These are phyloP conservation scores for Rosa hybrid DNA, from an alignment of 331 rosid species.

Conservation along the genomic window DNA sequence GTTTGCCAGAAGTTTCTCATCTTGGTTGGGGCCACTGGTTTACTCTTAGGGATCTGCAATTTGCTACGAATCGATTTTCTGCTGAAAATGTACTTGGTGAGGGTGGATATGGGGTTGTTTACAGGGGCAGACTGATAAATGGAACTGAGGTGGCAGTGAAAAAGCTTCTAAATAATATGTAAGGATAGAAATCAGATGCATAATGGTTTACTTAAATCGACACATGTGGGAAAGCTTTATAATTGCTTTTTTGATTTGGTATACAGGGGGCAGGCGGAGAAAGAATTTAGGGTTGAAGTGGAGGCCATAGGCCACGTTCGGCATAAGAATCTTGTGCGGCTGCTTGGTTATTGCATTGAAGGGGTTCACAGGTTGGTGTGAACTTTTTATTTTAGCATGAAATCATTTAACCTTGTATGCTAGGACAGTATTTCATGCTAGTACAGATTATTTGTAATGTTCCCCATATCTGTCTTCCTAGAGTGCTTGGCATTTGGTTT, in stretches of 20 bases:
- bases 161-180: slow-evolving; percentile 90
- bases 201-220: not conserved
- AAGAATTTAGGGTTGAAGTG: slow-evolving; percentile 95
- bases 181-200: slow-evolving; percentile 38
- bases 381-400: not conserved
- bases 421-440: not conserved
- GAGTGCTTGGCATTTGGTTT: slow-evolving; percentile 7
- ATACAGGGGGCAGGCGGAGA: slow-evolving; percentile 96
- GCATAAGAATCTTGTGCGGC: slow-evolving; percentile 95
- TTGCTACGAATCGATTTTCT: slow-evolving; percentile 72
- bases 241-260: slow-evolving; percentile 24
- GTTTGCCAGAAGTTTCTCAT: slow-evolving; percentile 91
- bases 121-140: slow-evolving; percentile 74
- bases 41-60: slow-evolving; percentile 89
- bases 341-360: slow-evolving; percentile 84
- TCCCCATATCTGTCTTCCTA: slow-evolving; percentile 6
- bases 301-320: slow-evolving; percentile 98
- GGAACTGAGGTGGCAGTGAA: slow-evolving; percentile 97
- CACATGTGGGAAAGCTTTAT: slow-evolving; percentile 20
- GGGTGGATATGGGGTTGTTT: slow-evolving; percentile 98
- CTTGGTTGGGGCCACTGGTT: slow-evolving; percentile 99
- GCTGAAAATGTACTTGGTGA: slow-evolving; percentile 87
- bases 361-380: slow-evolving; percentile 50
- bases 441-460: not conserved
- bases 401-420: not conserved